Conservation (phyloP, 1,284 basidiomycete species). For the Melampsora americana region DNA sequence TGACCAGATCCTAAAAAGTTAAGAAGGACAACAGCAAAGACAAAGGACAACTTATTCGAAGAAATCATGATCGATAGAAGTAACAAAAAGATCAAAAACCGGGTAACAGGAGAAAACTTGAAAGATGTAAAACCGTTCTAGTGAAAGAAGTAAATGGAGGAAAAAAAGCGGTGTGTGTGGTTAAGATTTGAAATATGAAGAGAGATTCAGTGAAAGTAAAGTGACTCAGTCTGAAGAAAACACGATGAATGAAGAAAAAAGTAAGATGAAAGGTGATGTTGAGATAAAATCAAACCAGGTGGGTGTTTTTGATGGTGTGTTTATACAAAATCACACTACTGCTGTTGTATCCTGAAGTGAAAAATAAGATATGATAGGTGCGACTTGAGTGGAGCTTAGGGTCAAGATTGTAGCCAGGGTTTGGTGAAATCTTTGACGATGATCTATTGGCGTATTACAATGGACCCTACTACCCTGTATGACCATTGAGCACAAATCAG, state of each 20-base stretch:
- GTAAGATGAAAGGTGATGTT: neutral
- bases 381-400: neutral
- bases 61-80: too few species aligned
- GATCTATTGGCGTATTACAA: neutral
- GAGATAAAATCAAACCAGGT: too few species aligned
- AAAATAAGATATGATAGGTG: neutral
- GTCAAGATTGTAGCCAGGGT: neutral
- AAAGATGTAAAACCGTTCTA: neutral
- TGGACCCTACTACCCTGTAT: neutral
- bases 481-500: too few species aligned
- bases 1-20: neutral
- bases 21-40: too few species aligned
- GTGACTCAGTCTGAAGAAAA: neutral
- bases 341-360: neutral
- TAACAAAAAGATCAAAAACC: neutral
- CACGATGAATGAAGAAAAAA: neutral
- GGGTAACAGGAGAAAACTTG: too few species aligned
- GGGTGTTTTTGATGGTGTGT: neutral
- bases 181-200: neutral
- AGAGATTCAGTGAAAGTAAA: neutral
- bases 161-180: neutral
- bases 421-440: neutral
- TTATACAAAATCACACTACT: neutral
- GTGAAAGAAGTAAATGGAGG: neutral
- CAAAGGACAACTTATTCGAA: too few species aligned